Evolutionary conservation across 2,329 filamentous ascomycete genomes (phyloP), one percentile per base, ranked within the genome.

Genomic region (Aspergillus sp.): DNA sequence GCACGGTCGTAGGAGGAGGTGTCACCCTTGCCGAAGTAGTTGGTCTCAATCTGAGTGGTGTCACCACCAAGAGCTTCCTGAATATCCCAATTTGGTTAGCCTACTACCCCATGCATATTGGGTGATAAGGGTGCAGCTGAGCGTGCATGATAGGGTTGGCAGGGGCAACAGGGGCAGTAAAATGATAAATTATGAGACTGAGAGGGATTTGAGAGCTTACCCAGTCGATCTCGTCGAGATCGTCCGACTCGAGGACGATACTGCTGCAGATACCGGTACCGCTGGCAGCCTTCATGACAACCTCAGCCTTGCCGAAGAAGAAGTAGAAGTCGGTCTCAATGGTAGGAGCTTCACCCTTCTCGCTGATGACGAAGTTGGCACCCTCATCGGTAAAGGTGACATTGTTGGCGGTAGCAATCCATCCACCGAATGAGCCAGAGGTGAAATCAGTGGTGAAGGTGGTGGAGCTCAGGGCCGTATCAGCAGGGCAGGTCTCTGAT

Each of bases 11-110:
- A 96, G 11, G 85, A 85, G 3, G 71, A 67, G 0, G 90, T 92
- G 68, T 91, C 84, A 58, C 94, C 95, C 79, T 98, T 97, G 76
- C 93, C 92, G 70, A 98, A 99, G 81, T 96, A 99, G 79, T 99
- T 98, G 70, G 89, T 91, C 78, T 98, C 92, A 36, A 79, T 73
- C 54, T 71, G 63, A 41, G 64, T 70, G 19, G 66, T 71, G 54
- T 75, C 68, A 25, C 73, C 69, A 50, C 77, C 77, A 49, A 78
- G 62, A 58, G 69, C 70, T 64, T 78, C 75, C 75, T 77, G 61
- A 64, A 39, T 10, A 11, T 54, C 30, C 41, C 17, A 15, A 41
- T 39, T 36, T 25, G 56, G 63, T 68, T 64, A 71, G 70, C 88
- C 77, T 93, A 82, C 71, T 89, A 83, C 57, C 86, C 21, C 49